Base-by-base conservation (phyloP, 2,329 filamentous ascomycete genomes). In the Xylaria sp. region DNA sequence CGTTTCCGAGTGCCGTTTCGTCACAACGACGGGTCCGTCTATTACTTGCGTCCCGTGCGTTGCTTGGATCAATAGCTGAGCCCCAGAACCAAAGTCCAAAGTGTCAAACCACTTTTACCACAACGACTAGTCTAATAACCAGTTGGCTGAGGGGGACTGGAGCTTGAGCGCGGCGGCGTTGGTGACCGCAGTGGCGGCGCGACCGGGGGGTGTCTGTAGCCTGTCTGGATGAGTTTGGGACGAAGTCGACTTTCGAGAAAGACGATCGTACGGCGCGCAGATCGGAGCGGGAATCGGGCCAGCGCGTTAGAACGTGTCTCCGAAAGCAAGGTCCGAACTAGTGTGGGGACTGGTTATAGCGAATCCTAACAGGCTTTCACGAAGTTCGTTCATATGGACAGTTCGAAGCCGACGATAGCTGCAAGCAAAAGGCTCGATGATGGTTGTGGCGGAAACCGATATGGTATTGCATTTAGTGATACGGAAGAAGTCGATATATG, bases 91-190 rank as follows among this genome's bases (percentile, higher is more conserved):
- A 49, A 28, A 28, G 28, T 28, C 28, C 36, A 40, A 33, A 15
- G 53, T 33, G 42, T 49, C 56, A 20, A 60, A 20, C 33, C 31
- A 40, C 58, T 57, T 57, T 74, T 68, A 64, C 69, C 70, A 65
- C 66, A 60, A 71, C 68, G 65, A 68, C 71, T 56, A 73, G 76
- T 78, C 76, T 78, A 77, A 76, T 77, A 78, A 78, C 77, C 76
- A 72, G 71, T 65, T 65, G 72, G 62, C 64, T 65, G 59, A 64
- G 69, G 63, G 31, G 28, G 33, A 36, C 49, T n/a, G 54, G 42
- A 64, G 60, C 62, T 23, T 68, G 69, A n/a, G 58, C 36, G 71
- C 59, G 59, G 26, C 38, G 59, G 20, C 49, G 40, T 10, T 53
- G 44, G 46, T 20, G 33, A 11, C 20, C 15, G 48, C 28, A 40